phyloP scores from a whole-genome alignment of 129 eudicot genomes.

The Escallonia rubra region DNA sequence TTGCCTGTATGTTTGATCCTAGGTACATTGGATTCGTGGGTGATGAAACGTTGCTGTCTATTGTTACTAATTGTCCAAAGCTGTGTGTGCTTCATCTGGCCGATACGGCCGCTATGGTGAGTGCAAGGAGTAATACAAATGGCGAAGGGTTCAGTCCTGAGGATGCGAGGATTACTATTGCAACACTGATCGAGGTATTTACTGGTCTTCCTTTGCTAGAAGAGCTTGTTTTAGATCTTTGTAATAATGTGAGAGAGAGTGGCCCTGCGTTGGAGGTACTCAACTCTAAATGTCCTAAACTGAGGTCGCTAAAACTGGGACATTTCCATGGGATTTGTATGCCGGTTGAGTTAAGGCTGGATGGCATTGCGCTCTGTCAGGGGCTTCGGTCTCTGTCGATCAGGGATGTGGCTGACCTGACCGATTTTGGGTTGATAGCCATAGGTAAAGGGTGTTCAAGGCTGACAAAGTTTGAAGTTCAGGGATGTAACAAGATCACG shows the following conservation, averaged over 20 bases:
- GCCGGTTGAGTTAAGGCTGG: slow-evolving; percentile 67
- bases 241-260: slow-evolving; percentile 58
- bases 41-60: slow-evolving; percentile 42
- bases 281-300: slow-evolving; percentile 52
- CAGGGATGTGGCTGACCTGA: slow-evolving; percentile 72
- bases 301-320: slow-evolving; percentile 62
- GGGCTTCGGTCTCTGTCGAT: slow-evolving; percentile 68
- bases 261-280: slow-evolving; percentile 68
- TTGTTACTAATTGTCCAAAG: slow-evolving; percentile 52
- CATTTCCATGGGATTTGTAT: slow-evolving; percentile 69
- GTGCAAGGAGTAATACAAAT: slow-evolving; percentile 30
- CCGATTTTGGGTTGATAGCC: slow-evolving; percentile 77
- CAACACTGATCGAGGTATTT: slow-evolving; percentile 55
- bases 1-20: slow-evolving; percentile 77
- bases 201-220: slow-evolving; percentile 69
- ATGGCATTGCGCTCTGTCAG: slow-evolving; percentile 79
- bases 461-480: slow-evolving; percentile 60
- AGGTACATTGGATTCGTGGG: slow-evolving; percentile 68
- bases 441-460: slow-evolving; percentile 83
- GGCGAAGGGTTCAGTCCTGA: slow-evolving; percentile 35
- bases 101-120: slow-evolving; percentile 49
- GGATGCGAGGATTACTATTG: slow-evolving; percentile 47
- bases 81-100: slow-evolving; percentile 54
- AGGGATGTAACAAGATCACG: slow-evolving; percentile 71
- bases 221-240: slow-evolving; percentile 64